Percentiles rank a stretch among this genome's conserved stretches.
phyloP scores from a whole-genome alignment of 2,329 filamentous ascomycete genomes.

The Microsporum audouinii region DNA sequence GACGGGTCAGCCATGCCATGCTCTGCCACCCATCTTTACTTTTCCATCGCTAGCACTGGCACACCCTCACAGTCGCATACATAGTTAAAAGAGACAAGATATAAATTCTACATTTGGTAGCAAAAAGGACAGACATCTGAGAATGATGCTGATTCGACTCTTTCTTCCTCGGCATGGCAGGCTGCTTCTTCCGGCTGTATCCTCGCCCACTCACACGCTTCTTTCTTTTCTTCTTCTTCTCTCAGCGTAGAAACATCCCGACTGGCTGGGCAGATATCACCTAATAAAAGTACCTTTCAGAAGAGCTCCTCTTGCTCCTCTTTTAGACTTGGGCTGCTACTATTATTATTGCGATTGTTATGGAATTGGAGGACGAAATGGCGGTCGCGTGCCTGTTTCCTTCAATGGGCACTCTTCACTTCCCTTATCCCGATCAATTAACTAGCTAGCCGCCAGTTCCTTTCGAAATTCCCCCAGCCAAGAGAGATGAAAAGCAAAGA shows the following conservation, averaged over 20 bases:
- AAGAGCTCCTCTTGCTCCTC: not conserved
- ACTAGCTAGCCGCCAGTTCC: slow-evolving; percentile 3
- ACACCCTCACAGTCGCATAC: too few relatives aligned
- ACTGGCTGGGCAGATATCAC: not conserved
- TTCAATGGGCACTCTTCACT: not conserved
- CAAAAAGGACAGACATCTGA: too few relatives aligned
- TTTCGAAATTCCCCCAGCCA: slow-evolving; percentile 4
- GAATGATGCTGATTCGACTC: not conserved
- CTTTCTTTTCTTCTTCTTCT: not conserved
- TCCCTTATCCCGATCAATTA: not conserved
- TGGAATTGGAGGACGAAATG: not conserved
- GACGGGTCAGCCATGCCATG: not conserved
- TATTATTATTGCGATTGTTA: not conserved
- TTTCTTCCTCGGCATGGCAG: not conserved
- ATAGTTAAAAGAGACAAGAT: too few relatives aligned
- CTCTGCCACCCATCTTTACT: not conserved
- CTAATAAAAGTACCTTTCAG: not conserved
- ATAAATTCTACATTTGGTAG: too few relatives aligned
- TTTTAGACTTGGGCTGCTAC: too few relatives aligned
- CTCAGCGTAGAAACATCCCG: not conserved
- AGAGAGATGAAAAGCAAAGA: not conserved
- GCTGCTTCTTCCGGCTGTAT: not conserved
- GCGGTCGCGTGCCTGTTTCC: not conserved
- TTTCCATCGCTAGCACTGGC: too few relatives aligned
- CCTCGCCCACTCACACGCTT: not conserved